Evolutionary conservation across 139 green algal species (phyloP).

Genomic region (Chlamydomonas sphaeroides): DNA sequence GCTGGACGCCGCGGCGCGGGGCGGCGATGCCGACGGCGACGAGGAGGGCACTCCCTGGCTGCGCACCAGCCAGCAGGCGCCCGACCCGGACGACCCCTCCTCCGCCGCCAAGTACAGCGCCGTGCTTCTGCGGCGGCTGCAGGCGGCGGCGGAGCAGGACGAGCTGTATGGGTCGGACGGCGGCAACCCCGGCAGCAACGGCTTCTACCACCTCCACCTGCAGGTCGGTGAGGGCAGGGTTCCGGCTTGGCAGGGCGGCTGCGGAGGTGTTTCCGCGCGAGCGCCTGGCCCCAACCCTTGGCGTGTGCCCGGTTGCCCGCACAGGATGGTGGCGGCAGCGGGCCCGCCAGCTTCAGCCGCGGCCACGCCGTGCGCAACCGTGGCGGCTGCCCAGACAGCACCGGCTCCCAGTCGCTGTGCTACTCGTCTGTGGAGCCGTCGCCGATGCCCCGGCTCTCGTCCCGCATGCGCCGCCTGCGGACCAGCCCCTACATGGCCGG

Average conservation of each 20-base stretch:
- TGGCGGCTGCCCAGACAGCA: neutral
- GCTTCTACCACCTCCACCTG: neutral
- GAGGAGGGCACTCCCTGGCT: conserved; percentile 19
- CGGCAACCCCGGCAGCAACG: neutral
- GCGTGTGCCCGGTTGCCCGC: too few species aligned
- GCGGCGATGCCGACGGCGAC: neutral
- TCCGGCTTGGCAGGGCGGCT: too few species aligned
- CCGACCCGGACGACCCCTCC: conserved; percentile 15
- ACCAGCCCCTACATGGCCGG: neutral
- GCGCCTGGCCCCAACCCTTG: too few species aligned
- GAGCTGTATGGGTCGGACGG: conserved; percentile 9
- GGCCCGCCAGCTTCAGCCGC: neutral
- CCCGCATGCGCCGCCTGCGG: conserved; percentile 18
- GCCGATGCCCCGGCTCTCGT: conserved; percentile 27
- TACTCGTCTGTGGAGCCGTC: conserved; percentile 23
- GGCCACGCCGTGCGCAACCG: neutral
- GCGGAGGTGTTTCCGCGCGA: too few species aligned
- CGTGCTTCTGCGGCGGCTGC: conserved; percentile 20
- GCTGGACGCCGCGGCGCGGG: neutral
- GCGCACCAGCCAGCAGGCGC: conserved; percentile 35
- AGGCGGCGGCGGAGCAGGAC: conserved; percentile 5
- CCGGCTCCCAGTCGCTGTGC: neutral
- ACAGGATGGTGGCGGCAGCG: conserved; percentile 8
- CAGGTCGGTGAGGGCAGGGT: neutral
- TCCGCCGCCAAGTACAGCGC: conserved; percentile 31